Evolutionary conservation across 257 asterid species (phyloP), one percentile per base, ranked within the genome.

Genomic region (Solanum microdontum): DNA sequence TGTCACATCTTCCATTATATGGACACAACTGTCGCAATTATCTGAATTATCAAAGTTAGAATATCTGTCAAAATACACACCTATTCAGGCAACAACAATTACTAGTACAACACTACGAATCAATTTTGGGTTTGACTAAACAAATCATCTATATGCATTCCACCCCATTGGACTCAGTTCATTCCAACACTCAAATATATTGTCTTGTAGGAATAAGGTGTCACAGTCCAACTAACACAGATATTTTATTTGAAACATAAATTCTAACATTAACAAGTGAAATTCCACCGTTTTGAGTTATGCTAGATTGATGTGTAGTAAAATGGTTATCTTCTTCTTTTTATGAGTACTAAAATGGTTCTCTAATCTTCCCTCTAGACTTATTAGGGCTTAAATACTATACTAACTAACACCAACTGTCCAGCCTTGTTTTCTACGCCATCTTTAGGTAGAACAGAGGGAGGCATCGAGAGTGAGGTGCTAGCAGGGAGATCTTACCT

Each of bases 401-500:
- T 26, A 80, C 19, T 14, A 26, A 80, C 40, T 15, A 9, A 33
- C 85, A 45, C 68, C 28, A 80, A 45, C 66, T 8, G 39, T 45
- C 24, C n/a, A 45, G 85, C 26, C 66, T 45, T 43, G 66, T 79
- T 14, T 80, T 28, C 17, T 80, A 80, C 11, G 3, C 40, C 26
- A 36, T 45, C 68, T 45, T 80, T 45, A 80, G 40, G 39, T 28
- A 28, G 68, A 80, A 80, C 9, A 80, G 24, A 43, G 15, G 68
- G 84, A 26, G 68, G 24, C 23, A 2, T 24, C 15, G 26, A 80
- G 24, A 45, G 66, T 79, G 84, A 80, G 68, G 85, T 80, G 40
- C 85, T 45, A 45, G 26, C 40, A 15, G 33, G 60, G 73, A 83
- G 87, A 51, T 66, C 92, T 88, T 75, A 97, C 99, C 98, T 97